A percentile compares a stretch with the other conserved stretches of the same genome.
phyloP scores from a whole-genome alignment of 192 early-diverging fungal genomes.

The Obelidium mucronatum region DNA sequence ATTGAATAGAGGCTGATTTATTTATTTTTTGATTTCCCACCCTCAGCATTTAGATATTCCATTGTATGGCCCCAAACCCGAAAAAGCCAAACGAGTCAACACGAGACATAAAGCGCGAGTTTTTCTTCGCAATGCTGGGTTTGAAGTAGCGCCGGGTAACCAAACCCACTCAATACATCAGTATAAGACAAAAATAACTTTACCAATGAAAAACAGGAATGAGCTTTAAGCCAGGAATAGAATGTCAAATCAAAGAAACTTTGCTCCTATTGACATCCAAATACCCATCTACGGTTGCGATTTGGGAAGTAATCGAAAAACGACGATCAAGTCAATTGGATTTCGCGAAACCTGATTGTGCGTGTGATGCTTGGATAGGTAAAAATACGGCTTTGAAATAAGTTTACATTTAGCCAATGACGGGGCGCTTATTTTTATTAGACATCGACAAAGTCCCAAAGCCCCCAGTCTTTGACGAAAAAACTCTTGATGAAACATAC shows the following conservation, averaged over 20 bases:
- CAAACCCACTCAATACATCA: neutral
- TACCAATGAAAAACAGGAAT: slow-evolving; percentile 30
- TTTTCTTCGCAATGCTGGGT: slow-evolving; percentile 32
- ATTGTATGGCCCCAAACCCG: slow-evolving; percentile 25
- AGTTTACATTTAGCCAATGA: neutral
- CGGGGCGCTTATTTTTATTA: too few species aligned
- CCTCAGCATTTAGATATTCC: slow-evolving; percentile 25
- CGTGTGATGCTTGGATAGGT: slow-evolving; percentile 23
- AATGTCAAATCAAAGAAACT: slow-evolving; percentile 6
- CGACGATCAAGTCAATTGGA: slow-evolving; percentile 21
- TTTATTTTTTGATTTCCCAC: neutral
- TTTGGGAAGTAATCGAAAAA: slow-evolving; percentile 35
- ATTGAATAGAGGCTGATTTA: neutral
- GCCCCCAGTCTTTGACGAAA: neutral
- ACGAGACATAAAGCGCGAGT: slow-evolving; percentile 35
- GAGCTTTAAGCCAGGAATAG: slow-evolving; percentile 9
- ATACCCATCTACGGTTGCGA: slow-evolving; percentile 2
- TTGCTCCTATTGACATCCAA: neutral
- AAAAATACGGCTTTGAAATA: neutral
- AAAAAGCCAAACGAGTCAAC: slow-evolving; percentile 19
- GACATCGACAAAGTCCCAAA: slow-evolving; percentile 9
- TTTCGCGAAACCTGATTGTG: slow-evolving; percentile 18
- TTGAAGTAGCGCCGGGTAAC: slow-evolving; percentile 39
- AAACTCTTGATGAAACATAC: slow-evolving; percentile 1
- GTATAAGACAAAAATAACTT: neutral